Evolutionary conservation across 2,329 filamentous ascomycete species (phyloP), one percentile per base, ranked within the genome.

Genomic region (Phialophora expanda): DNA sequence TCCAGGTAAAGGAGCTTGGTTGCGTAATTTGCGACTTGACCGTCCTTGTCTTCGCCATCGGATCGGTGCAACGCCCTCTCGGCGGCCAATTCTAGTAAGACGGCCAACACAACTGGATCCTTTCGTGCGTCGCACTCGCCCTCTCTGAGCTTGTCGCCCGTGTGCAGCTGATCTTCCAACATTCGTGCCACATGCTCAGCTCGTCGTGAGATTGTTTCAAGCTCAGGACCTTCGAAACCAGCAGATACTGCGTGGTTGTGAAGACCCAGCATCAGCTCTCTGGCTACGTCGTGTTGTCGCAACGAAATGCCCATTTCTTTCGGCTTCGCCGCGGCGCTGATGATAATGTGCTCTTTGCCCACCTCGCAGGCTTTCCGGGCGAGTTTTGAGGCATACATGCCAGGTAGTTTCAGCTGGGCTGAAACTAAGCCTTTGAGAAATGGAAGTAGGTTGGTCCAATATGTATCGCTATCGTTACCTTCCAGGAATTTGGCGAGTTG

Each of bases 61-160:
- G 72, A 69, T 38, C 78, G 68, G 30, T 76, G 75, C n/a, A 78
- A 44, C 2, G 80, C 78, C 46, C 75, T 74, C n/a, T 79, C 77
- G 28, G 82, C 80, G 67, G 77, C 77, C 17, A 85, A 73, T 59
- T 83, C 78, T 7, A 84, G 73, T 20, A 83, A 66, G 2, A 78
- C 73, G 24, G 76, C 81, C 53, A 81, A 75, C 20, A 83, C 76
- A 28, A 78, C 76, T 1, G 81, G 79, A 62, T 75, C 74, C 54
- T 71, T 72, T 67, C 79, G 78, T 11, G 78, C 75, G 60, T 83
- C 78, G 8, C 53, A 58, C 22, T 66, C 64, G 34, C 61, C 61
- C n/a, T 60, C 28, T 24, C 59, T 55, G 28, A 66, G 51, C 57
- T 64, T 62, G 34, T 34, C 46, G 7, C 57, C 57, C 22, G 58